Base-by-base conservation (phyloP, 202 grass and related monocot genomes). In the Alloteropsis angusta region DNA sequence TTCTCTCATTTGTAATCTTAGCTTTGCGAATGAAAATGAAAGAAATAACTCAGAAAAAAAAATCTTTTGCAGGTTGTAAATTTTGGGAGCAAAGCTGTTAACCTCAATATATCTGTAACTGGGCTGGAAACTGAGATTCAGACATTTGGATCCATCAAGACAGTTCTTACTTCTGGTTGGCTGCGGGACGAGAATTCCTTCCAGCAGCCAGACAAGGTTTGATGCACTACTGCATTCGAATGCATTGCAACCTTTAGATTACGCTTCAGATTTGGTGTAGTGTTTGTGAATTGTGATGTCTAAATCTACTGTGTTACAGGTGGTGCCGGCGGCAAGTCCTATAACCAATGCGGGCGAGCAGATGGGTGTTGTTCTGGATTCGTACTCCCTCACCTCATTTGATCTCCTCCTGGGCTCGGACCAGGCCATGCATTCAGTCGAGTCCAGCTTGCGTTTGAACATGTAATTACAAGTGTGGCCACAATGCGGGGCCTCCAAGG, bases 121-220 rank as follows among this genome's bases (percentile, higher is more conserved):
- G 91, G 91, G 74, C 38, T 97, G 54, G 80, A 86, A 71, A 85
- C 62, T 49, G 34, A 19, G n/a, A 85, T 97, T 37, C 77, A 85
- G 56, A 65, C 46, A 81, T 87, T 79, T 65, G 91, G 87, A 65
- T 91, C 88, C 66, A 56, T 60, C 65, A 92, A 94, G 60, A 94
- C 94, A 23, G 83, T 97, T 34, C 87, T 97, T 62, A 87, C 89
- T 14, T 97, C 93, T 14, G 84, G 83, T 44, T 75, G 78, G 70
- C 60, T 88, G 23, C 57, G 48, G 56, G 91, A 98, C 68, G 95
- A 98, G 71, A 98, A 98, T 79, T 98, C 95, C 55, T 98, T 98
- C 85, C 78, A 88, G 59, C 77, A 90, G 60, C 91, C 91, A 73
- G 84, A 94, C 50, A 98, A 92, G 95, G 95, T 97, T 73, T 72